A percentile compares a stretch with the other conserved stretches of the same genome.
phyloP scores from a whole-genome alignment of 441 rosid genomes.

The Jatropha multifida region DNA sequence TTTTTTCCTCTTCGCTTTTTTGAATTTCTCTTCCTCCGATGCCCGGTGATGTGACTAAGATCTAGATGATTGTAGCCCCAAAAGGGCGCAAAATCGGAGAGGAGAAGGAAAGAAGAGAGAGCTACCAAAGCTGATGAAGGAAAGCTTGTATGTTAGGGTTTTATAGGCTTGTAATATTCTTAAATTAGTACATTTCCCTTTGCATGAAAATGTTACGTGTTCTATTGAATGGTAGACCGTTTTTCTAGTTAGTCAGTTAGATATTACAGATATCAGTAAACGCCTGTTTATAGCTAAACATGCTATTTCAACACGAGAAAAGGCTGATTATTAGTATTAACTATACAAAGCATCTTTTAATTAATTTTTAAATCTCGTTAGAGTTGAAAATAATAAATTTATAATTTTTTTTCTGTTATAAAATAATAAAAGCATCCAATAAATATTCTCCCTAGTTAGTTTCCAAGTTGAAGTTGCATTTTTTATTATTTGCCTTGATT shows the following conservation, averaged over 20 bases:
- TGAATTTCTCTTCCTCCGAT: slow-evolving; percentile 28
- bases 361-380: too few relatives aligned
- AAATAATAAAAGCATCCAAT: too few relatives aligned
- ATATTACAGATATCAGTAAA: not conserved
- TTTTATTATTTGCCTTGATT: too few relatives aligned
- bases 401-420: too few relatives aligned
- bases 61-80: slow-evolving; percentile 12
- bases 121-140: not conserved
- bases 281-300: not conserved
- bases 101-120: slow-evolving; percentile 6
- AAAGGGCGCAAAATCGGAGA: slow-evolving; percentile 18
- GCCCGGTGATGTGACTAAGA: not conserved
- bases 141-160: not conserved
- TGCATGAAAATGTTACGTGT: not conserved
- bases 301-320: not conserved
- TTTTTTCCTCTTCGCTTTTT: not conserved
- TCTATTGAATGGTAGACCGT: slow-evolving; percentile 6
- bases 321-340: not conserved
- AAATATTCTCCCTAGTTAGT: too few relatives aligned
- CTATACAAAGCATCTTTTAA: not conserved
- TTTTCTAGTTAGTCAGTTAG: slow-evolving; percentile 5
- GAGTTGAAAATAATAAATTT: too few relatives aligned
- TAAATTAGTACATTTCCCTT: not conserved
- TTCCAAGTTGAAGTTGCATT: too few relatives aligned
- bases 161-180: slow-evolving; percentile 11